A percentile compares a stretch with the other conserved stretches of the same genome.
These are phyloP conservation scores for Cymbidium sinense DNA, from an alignment of 106 monocot species.

Conservation along the genomic window DNA sequence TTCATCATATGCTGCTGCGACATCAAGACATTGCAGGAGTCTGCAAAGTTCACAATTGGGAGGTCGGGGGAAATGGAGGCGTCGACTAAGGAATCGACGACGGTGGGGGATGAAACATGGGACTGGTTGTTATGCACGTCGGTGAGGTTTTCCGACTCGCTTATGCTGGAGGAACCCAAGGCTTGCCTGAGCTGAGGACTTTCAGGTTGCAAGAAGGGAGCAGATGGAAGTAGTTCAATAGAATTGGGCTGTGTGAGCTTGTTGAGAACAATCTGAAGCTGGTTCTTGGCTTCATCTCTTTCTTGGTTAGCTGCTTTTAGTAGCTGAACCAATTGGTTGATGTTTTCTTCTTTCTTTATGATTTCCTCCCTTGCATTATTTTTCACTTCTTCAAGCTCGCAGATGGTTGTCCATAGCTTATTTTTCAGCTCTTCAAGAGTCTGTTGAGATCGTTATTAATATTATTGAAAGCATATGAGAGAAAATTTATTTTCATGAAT, in stretches of 20 bases:
- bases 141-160: not conserved
- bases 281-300: constrained; percentile 14
- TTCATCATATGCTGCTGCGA: not conserved
- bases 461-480: not conserved
- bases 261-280: constrained; percentile 8
- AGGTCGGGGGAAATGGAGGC: not conserved
- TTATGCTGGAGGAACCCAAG: not conserved
- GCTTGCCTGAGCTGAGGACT: not conserved
- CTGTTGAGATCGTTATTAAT: not conserved
- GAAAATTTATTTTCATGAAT: too few species aligned
- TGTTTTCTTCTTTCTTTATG: constrained; percentile 7
- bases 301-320: constrained; percentile 4
- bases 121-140: not conserved
- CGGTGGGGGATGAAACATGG: not conserved
- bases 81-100: not conserved
- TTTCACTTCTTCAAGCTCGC: constrained; percentile 8
- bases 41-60: not conserved
- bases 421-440: not conserved
- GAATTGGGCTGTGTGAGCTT: not conserved
- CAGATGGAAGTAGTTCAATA: not conserved
- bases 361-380: constrained; percentile 12
- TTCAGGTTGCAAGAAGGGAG: not conserved
- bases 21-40: not conserved
- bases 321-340: constrained; percentile 3
- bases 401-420: not conserved